Evolutionary conservation across 768 basidiomycete species (phyloP).

Genomic region (Porpolomopsis calyptriformis): DNA sequence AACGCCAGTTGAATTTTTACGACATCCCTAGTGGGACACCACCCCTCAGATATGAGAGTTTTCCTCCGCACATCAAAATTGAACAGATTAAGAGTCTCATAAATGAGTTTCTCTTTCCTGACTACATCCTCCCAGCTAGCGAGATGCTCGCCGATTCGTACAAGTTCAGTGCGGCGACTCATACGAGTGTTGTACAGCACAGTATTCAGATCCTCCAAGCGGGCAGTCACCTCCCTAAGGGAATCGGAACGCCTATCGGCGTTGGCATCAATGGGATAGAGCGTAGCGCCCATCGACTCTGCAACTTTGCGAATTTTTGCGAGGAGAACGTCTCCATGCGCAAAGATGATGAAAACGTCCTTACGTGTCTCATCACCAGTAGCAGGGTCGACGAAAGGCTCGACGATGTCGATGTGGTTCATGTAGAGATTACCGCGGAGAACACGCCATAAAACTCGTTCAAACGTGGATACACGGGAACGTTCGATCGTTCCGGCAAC

Average conservation of each 20-base stretch:
- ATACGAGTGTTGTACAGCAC: slow-evolving; percentile 83
- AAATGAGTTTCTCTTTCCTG: slow-evolving; percentile 90
- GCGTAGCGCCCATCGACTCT: slow-evolving; percentile 96
- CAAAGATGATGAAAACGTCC: slow-evolving; percentile 99
- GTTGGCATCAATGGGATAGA: slow-evolving; percentile 94
- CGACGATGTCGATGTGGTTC: slow-evolving; percentile 93
- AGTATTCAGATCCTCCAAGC: slow-evolving; percentile 85
- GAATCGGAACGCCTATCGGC: slow-evolving; percentile 86
- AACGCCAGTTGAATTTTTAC: slow-evolving; percentile 76
- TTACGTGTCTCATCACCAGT: slow-evolving; percentile 82
- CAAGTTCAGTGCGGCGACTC: slow-evolving; percentile 72
- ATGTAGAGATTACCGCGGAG: slow-evolving; percentile 97
- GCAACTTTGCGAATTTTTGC: slow-evolving; percentile 97
- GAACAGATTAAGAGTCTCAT: slow-evolving; percentile 90
- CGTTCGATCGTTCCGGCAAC: slow-evolving; percentile 96
- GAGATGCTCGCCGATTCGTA: slow-evolving; percentile 75
- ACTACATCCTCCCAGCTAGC: slow-evolving; percentile 92
- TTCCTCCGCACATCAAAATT: slow-evolving; percentile 90
- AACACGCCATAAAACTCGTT: slow-evolving; percentile 96
- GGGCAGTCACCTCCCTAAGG: slow-evolving; percentile 75
- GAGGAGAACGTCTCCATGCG: slow-evolving; percentile 85
- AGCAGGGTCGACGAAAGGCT: slow-evolving; percentile 82
- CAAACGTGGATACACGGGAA: slow-evolving; percentile 81
- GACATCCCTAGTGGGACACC: slow-evolving; percentile 93
- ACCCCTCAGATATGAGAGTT: slow-evolving; percentile 94